Evolutionary conservation across 441 rosid species (phyloP).

Genomic region (Adansonia gregorii): DNA sequence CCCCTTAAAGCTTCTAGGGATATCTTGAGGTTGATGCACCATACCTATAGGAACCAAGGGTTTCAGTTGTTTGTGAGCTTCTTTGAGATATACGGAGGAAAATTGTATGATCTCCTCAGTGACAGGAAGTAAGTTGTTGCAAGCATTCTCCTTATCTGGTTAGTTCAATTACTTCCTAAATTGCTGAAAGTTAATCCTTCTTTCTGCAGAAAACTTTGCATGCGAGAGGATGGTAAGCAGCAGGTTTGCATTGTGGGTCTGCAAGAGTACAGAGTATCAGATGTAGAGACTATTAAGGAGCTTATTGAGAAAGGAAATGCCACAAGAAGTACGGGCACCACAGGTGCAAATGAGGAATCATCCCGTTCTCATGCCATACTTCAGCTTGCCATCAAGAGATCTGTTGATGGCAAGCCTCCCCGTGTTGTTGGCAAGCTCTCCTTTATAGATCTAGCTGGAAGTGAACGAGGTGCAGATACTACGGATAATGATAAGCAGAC

Average conservation of each 20-base stretch:
- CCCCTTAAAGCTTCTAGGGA: constrained; percentile 93
- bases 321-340: constrained; percentile 90
- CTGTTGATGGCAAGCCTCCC: constrained; percentile 82
- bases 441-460: constrained; percentile 98
- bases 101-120: constrained; percentile 85
- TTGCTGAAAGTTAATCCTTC: constrained; percentile 34
- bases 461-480: constrained; percentile 99
- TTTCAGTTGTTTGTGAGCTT: constrained; percentile 93
- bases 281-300: constrained; percentile 87
- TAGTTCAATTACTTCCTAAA: constrained; percentile 19
- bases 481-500: constrained; percentile 98
- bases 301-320: constrained; percentile 92
- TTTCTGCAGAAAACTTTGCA: constrained; percentile 82
- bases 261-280: constrained; percentile 91
- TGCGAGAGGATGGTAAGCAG: constrained; percentile 99
- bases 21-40: constrained; percentile 74
- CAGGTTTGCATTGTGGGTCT: constrained; percentile 99
- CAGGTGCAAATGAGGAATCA: constrained; percentile 99
- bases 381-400: constrained; percentile 92
- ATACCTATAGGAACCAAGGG: constrained; percentile 85
- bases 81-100: constrained; percentile 98
- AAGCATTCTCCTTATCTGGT: constrained; percentile 24
- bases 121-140: constrained; percentile 79
- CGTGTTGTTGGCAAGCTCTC: constrained; percentile 95
- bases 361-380: constrained; percentile 99